A percentile compares a stretch with the other conserved stretches of the same genome.
These are phyloP conservation scores for Cyberlindnera maclurae DNA, from an alignment of 805 yeast species.

Conservation along the genomic window DNA sequence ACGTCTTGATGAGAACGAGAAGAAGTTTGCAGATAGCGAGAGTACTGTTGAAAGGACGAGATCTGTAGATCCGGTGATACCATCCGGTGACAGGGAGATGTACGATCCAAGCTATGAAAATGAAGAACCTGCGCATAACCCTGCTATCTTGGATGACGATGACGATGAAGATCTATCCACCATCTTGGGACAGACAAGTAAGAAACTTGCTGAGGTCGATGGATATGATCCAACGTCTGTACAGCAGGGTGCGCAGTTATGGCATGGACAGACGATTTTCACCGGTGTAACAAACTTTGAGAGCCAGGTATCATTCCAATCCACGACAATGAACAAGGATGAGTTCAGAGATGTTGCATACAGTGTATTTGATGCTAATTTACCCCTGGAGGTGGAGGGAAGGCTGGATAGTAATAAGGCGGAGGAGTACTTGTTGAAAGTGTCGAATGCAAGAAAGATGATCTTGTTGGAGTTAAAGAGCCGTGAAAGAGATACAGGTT, in stretches of 20 bases:
- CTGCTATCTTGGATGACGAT: constrained; percentile 21
- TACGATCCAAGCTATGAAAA: constrained; percentile 13
- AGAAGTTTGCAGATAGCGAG: background rate
- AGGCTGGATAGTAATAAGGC: constrained; percentile 50
- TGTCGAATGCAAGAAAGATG: constrained; percentile 43
- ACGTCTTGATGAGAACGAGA: constrained; percentile 11
- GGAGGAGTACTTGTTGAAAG: constrained; percentile 45
- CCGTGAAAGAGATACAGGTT: constrained; percentile 7
- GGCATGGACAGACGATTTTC: constrained; percentile 44
- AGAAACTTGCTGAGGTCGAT: constrained; percentile 13
- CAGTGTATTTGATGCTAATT: constrained; percentile 21
- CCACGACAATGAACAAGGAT: constrained; percentile 24
- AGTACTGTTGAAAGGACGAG: background rate
- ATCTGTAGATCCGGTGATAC: background rate
- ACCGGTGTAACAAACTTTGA: constrained; percentile 42
- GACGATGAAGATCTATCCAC: constrained; percentile 31
- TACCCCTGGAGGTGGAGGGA: constrained; percentile 49
- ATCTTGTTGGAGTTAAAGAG: constrained; percentile 38
- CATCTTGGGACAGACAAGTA: constrained; percentile 22
- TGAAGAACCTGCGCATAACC: constrained; percentile 15
- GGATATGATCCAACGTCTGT: constrained; percentile 16
- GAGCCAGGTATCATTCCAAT: constrained; percentile 23
- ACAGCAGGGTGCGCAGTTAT: constrained; percentile 23
- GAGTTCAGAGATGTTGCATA: constrained; percentile 8
- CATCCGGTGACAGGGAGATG: constrained; percentile 4